Evolutionary conservation across 2,329 filamentous ascomycete genomes (phyloP), one percentile per base, ranked within the genome.

Genomic region (Colletotrichum tamarilloi): DNA sequence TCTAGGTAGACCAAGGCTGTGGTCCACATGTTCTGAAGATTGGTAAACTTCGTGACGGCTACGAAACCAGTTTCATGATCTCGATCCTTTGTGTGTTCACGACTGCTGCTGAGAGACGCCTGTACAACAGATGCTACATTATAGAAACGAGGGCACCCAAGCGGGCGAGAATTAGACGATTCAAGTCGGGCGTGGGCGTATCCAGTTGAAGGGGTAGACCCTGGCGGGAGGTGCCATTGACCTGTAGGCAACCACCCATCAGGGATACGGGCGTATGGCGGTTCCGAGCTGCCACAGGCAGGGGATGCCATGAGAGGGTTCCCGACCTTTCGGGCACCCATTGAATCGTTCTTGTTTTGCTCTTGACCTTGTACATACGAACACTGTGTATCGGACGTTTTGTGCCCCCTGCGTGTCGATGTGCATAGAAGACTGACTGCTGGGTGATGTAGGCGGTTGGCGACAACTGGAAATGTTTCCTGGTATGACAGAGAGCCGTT

Each of bases 241-340:
- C 19, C 59, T 52, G 69, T 72, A 69, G 70, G 70, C 70, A 73
- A n/a, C 71, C 55, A 72, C 52, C 28, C 46, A 22, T 55, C 62
- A 24, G 26, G 46, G 62, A 63, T 74, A 74, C 72, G 68, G 72
- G 59, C 72, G 72, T 72, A 74, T 28, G 30, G 52, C 28, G 72
- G 35, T 71, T 72, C 62, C 62, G 32, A 72, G 68, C 68, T 67
- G 49, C 38, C 68, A 74, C 68, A 24, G 52, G 72, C 68, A 74
- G 62, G 72, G 72, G 52, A 68, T 63, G 49, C 38, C 38, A 42
- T 71, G 32, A 67, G 49, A 42, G 55, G 62, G 57, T 67, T 72
- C 59, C 72, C 68, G 52, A 52, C 30, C 62, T 72, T 49, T 72
- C 66, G 71, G 71, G 67, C 62, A 62, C 62, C 32, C 52, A 42